A percentile compares a stretch with the other conserved stretches of the same genome.
Conservation (phyloP, 129 eudicot species). For the Flaveria trinervia region DNA sequence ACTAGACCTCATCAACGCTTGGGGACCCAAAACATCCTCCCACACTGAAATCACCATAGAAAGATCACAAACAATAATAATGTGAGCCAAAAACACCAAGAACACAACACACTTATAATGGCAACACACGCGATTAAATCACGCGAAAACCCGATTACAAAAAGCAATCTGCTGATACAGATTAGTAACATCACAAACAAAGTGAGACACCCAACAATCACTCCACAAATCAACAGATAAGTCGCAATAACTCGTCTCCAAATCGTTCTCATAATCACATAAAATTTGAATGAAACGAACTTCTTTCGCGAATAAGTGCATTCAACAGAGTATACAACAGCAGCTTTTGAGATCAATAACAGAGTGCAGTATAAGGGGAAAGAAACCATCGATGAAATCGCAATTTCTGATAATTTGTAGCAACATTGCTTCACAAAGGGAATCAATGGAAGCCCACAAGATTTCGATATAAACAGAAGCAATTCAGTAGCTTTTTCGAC, state of each 20-base stretch:
- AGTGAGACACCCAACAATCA: conserved; percentile 52
- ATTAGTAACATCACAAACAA: conserved; percentile 58
- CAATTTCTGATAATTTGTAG: conserved; percentile 54
- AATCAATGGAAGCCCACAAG: conserved; percentile 64
- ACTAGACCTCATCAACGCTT: conserved; percentile 75
- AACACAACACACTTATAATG: conserved; percentile 49
- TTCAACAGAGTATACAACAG: conserved; percentile 79
- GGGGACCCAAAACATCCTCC: conserved; percentile 80
- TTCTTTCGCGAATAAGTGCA: conserved; percentile 67
- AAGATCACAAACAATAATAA: conserved; percentile 60
- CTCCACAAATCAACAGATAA: conserved; percentile 56
- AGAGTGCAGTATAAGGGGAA: conserved; percentile 69
- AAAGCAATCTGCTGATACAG: conserved; percentile 46
- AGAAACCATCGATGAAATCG: conserved; percentile 48
- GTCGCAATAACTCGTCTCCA: conserved; percentile 69
- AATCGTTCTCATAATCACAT: conserved; percentile 40
- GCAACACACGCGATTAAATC: conserved; percentile 52
- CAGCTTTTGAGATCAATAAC: conserved; percentile 65
- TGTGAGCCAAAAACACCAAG: conserved; percentile 57
- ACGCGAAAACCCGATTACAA: conserved; percentile 44
- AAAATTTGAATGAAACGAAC: conserved; percentile 47
- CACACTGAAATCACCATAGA: conserved; percentile 70
- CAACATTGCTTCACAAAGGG: conserved; percentile 67
- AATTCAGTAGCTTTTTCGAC: conserved; percentile 46
- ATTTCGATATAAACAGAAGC: conserved; percentile 50